Conservation (phyloP, 352 stramenopile genomes). For the Phytophthora fragariae region DNA sequence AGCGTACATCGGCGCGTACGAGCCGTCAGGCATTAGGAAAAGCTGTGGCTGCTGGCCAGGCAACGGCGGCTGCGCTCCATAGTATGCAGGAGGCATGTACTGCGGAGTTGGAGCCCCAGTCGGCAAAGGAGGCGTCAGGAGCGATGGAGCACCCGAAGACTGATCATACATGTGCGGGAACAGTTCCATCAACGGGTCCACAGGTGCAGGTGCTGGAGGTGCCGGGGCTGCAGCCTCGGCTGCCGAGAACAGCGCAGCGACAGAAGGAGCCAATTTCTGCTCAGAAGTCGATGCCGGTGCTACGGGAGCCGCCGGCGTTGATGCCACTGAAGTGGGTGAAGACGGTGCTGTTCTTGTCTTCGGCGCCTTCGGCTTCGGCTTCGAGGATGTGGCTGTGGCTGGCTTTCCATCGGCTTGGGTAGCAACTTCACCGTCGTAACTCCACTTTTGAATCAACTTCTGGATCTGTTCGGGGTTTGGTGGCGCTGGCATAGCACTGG, state of each 20-base stretch:
- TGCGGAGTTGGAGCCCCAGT: slow-evolving; percentile 19
- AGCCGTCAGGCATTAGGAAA: slow-evolving; percentile 44
- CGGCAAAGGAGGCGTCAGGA: slow-evolving; percentile 42
- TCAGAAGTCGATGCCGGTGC: slow-evolving; percentile 7
- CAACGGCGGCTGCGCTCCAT: slow-evolving; percentile 26
- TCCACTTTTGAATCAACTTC: slow-evolving; percentile 73
- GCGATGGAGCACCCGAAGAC: slow-evolving; percentile 24
- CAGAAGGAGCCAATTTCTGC: slow-evolving; percentile 43
- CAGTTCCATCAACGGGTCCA: slow-evolving; percentile 43
- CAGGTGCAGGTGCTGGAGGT: slow-evolving; percentile 19
- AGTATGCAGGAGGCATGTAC: slow-evolving; percentile 35
- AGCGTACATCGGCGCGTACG: slow-evolving; percentile 42
- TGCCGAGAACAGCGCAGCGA: slow-evolving; percentile 58
- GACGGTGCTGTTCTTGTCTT: not conserved
- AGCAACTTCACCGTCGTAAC: slow-evolving; percentile 38
- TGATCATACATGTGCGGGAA: slow-evolving; percentile 67
- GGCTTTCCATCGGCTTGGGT: slow-evolving; percentile 16
- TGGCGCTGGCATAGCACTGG: slow-evolving; percentile 41
- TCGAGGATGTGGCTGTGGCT: not conserved
- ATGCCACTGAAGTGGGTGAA: not conserved
- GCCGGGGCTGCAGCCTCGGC: slow-evolving; percentile 20
- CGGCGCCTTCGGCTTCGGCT: not conserved
- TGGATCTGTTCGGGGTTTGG: slow-evolving; percentile 71
- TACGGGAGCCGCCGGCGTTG: slow-evolving; percentile 23
- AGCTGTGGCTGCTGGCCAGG: slow-evolving; percentile 39